phyloP scores from a whole-genome alignment of 495 filamentous ascomycete genomes.

The Talaromyces stipitatus region DNA sequence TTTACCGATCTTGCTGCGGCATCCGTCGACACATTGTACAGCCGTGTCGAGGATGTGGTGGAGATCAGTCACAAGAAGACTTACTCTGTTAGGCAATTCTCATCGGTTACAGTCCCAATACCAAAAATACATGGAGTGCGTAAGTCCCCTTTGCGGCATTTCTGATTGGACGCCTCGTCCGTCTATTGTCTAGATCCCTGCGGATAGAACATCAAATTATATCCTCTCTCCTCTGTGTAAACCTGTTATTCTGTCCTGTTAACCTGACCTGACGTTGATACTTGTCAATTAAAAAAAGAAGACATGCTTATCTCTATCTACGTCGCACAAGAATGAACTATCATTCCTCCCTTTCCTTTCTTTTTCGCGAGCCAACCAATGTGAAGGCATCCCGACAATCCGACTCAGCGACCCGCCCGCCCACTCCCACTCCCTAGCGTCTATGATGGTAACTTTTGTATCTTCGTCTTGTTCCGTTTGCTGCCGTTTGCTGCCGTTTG shows the following conservation, averaged over 20 bases:
- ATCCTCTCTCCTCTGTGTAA: too few relatives aligned
- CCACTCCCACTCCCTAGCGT: not conserved
- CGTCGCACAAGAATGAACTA: not conserved
- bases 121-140: not conserved
- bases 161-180: not conserved
- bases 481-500: not conserved
- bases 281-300: too few relatives aligned
- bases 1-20: too few relatives aligned
- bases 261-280: too few relatives aligned
- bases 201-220: too few relatives aligned
- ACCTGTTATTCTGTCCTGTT: too few relatives aligned
- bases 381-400: not conserved
- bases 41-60: not conserved
- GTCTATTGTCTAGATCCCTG: not conserved
- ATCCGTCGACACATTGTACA: too few relatives aligned
- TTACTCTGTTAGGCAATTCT: not conserved
- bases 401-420: not conserved
- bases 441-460: not conserved
- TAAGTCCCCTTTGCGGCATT: not conserved
- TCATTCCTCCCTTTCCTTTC: not conserved
- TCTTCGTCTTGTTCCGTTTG: not conserved
- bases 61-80: not conserved
- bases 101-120: not conserved
- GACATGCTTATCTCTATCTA: not conserved
- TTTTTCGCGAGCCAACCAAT: not conserved